phyloP scores from a whole-genome alignment of 768 basidiomycete species.

The Suillus paluster region DNA sequence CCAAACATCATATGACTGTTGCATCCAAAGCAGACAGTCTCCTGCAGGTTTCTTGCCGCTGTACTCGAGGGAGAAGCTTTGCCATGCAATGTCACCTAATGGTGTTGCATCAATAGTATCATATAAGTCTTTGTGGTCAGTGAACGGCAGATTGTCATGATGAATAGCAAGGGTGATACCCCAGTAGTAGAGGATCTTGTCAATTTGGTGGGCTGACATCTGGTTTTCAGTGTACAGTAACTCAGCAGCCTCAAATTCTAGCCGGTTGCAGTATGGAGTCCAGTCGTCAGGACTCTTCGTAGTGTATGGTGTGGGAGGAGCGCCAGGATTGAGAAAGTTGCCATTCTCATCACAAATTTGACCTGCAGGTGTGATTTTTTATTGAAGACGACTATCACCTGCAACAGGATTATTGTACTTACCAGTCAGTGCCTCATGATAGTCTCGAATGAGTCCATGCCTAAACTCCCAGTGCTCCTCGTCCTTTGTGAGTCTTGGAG shows the following conservation, averaged over 20 bases:
- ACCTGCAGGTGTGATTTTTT: background rate
- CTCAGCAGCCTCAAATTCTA: slow-evolving; percentile 28
- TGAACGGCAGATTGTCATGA: slow-evolving; percentile 32
- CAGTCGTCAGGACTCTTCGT: slow-evolving; percentile 12
- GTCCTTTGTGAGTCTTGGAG: too few species aligned
- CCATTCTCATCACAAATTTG: too few species aligned
- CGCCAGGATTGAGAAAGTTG: background rate
- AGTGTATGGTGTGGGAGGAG: slow-evolving; percentile 9
- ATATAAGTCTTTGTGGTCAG: slow-evolving; percentile 35
- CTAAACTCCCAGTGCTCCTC: too few species aligned
- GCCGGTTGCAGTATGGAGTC: slow-evolving; percentile 19
- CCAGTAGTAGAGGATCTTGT: slow-evolving; percentile 21
- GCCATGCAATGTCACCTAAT: slow-evolving; percentile 42
- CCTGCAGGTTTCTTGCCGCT: slow-evolving; percentile 13
- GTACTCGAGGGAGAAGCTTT: slow-evolving; percentile 35
- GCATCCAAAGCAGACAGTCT: too few species aligned
- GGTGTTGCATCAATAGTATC: slow-evolving; percentile 37
- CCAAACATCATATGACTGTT: slow-evolving; percentile 32
- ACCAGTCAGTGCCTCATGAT: too few species aligned
- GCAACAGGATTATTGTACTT: too few species aligned
- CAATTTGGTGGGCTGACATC: slow-evolving; percentile 26
- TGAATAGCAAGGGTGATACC: slow-evolving; percentile 12
- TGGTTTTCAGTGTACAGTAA: slow-evolving; percentile 24
- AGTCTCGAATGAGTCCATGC: too few species aligned
- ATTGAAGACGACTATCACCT: too few species aligned